A percentile compares a stretch with the other conserved stretches of the same genome.
Evolutionary conservation across 306 rosid genomes (phyloP).

Genomic region (Cucurbita moschata): DNA sequence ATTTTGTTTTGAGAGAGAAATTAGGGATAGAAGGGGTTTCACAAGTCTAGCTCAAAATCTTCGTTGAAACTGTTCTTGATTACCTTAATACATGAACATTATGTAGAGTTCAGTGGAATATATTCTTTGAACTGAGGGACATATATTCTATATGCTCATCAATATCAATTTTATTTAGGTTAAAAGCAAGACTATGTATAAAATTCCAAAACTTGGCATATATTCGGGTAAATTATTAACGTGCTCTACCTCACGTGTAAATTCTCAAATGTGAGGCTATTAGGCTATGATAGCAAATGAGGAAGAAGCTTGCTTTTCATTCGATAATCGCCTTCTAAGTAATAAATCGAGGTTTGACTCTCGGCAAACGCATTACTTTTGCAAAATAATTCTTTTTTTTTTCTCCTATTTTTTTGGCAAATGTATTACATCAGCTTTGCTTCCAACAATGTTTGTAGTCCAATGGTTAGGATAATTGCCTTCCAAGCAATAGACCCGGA

Average conservation of each 20-base stretch:
- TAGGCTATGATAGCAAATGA: not conserved
- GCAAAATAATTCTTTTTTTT: too few relatives aligned
- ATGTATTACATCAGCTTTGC: accelerated
- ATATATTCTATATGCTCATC: not conserved
- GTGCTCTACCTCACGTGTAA: not conserved
- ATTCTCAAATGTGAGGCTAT: not conserved
- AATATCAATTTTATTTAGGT: not conserved
- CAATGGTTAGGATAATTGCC: too few relatives aligned
- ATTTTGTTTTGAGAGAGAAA: not conserved
- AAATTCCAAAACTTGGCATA: not conserved
- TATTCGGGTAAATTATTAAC: not conserved
- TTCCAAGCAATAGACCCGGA: too few relatives aligned
- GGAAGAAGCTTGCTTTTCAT: too few relatives aligned
- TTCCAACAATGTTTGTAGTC: too few relatives aligned
- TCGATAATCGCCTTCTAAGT: too few relatives aligned
- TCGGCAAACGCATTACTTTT: too few relatives aligned
- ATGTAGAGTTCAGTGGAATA: not conserved
- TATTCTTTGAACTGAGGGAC: not conserved
- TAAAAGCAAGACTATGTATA: not conserved
- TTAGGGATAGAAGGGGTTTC: not conserved
- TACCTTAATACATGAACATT: not conserved
- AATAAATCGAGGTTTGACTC: too few relatives aligned
- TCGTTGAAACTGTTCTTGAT: not conserved
- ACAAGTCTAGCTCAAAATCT: not conserved
- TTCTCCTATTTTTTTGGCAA: too few relatives aligned